These are phyloP conservation scores for Coemansia sp. DNA, from an alignment of 192 early-diverging fungal species.

Conservation along the genomic window DNA sequence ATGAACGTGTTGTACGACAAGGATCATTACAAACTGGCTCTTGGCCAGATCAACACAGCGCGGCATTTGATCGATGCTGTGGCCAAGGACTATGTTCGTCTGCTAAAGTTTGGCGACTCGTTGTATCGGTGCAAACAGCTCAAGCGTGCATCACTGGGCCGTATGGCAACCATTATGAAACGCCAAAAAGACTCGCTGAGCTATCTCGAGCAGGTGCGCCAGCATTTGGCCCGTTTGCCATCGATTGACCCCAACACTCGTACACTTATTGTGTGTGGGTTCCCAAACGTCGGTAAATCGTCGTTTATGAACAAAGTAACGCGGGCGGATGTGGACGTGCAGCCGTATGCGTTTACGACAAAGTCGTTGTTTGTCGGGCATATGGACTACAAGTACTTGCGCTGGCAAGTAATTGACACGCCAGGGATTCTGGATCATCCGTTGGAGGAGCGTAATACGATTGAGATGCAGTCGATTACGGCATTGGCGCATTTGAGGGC, in stretches of 20 bases:
- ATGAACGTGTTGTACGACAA: slow-evolving; percentile 99
- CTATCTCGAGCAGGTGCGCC: slow-evolving; percentile 96
- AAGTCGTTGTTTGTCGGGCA: slow-evolving; percentile 99
- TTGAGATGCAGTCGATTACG: slow-evolving; percentile 99
- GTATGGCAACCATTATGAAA: slow-evolving; percentile 99
- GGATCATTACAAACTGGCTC: slow-evolving; percentile 99
- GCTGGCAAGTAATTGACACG: slow-evolving; percentile 99
- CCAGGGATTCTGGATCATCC: slow-evolving; percentile 99
- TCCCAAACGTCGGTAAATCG: slow-evolving; percentile 99
- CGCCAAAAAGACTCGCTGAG: slow-evolving; percentile 95
- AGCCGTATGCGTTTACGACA: slow-evolving; percentile 99
- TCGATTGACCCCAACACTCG: slow-evolving; percentile 99
- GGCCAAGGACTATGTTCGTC: slow-evolving; percentile 94
- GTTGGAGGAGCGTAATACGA: slow-evolving; percentile 98
- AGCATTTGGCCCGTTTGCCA: slow-evolving; percentile 97
- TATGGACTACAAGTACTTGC: slow-evolving; percentile 99
- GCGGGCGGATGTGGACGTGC: slow-evolving; percentile 98
- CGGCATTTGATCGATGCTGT: slow-evolving; percentile 95
- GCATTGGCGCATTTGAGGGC: slow-evolving; percentile 97
- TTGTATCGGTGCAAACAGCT: slow-evolving; percentile 99
- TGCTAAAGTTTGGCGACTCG: slow-evolving; percentile 99
- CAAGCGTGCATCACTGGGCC: slow-evolving; percentile 96
- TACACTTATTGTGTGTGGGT: slow-evolving; percentile 97
- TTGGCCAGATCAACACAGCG: slow-evolving; percentile 98
- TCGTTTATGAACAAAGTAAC: slow-evolving; percentile 99